A percentile compares a stretch with the other conserved stretches of the same genome.
These are phyloP conservation scores for Choricystis sp. DNA, from an alignment of 139 green algal species.

Conservation along the genomic window DNA sequence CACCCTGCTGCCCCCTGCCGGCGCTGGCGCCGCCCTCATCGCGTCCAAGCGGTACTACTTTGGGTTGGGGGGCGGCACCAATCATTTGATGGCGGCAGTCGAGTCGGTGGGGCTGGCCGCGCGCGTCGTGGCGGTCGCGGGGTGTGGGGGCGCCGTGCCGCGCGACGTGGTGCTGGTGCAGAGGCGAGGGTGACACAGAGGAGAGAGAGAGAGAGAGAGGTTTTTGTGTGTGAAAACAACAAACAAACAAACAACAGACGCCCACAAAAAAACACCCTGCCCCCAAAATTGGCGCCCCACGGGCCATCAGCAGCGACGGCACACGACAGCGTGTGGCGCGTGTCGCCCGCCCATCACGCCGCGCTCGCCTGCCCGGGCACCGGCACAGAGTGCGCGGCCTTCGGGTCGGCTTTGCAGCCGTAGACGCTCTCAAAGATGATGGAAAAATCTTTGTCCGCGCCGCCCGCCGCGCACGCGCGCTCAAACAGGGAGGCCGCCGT, in stretches of 20 bases:
- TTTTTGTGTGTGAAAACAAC: too few relatives aligned
- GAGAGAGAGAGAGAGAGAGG: too few relatives aligned
- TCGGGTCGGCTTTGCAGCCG: too few relatives aligned
- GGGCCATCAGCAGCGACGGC: too few relatives aligned
- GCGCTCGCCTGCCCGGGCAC: too few relatives aligned
- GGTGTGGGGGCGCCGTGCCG: background rate
- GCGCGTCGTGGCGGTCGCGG: background rate
- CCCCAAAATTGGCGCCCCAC: too few relatives aligned
- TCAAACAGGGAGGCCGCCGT: constrained; percentile 3
- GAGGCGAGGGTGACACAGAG: background rate
- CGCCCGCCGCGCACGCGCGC: too few relatives aligned
- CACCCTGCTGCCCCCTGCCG: background rate
- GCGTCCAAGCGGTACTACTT: constrained; percentile 85
- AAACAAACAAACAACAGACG: too few relatives aligned
- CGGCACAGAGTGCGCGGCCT: too few relatives aligned
- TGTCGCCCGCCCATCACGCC: too few relatives aligned
- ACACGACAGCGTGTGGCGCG: too few relatives aligned
- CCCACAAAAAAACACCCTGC: too few relatives aligned
- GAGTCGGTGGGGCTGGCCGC: constrained; percentile 3
- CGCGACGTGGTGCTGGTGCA: background rate
- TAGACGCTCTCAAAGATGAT: constrained; percentile 16
- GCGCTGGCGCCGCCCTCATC: constrained; percentile 45
- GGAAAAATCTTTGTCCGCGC: constrained; percentile 20
- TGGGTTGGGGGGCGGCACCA: constrained; percentile 65
- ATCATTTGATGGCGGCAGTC: constrained; percentile 32